phyloP scores from a whole-genome alignment of 768 basidiomycete genomes.

The Grammothele lineata region DNA sequence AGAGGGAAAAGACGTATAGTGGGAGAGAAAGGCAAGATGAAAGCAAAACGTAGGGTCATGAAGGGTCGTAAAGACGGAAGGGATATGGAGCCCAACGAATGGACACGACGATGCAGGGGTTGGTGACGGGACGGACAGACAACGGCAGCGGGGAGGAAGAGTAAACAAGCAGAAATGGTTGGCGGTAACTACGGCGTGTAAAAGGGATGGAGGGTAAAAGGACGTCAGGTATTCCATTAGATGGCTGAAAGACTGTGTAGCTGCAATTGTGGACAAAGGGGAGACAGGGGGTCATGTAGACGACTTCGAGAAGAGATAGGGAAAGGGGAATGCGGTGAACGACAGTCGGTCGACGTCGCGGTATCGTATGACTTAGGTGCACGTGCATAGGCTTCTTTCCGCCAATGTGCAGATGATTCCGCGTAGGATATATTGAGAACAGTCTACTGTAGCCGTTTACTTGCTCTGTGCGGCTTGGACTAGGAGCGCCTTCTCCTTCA shows the following conservation, averaged over 20 bases:
- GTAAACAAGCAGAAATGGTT: not conserved
- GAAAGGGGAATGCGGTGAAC: not conserved
- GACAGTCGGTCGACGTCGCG: not conserved
- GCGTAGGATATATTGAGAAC: no score
- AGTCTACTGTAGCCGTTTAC: constrained; percentile 4
- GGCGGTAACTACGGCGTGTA: not conserved
- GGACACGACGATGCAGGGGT: not conserved
- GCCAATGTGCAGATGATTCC: no score
- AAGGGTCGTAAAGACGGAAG: not conserved
- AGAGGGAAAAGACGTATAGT: no score
- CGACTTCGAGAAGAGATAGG: not conserved
- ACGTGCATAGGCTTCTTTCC: no score
- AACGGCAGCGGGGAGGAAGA: not conserved
- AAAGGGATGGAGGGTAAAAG: not conserved
- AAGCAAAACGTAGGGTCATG: no score
- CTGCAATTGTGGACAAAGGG: not conserved
- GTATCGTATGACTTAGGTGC: no score
- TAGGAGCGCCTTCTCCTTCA: constrained; percentile 69
- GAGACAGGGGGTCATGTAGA: not conserved
- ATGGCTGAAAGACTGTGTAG: constrained; percentile 1
- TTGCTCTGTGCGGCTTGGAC: constrained; percentile 19
- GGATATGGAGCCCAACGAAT: not conserved
- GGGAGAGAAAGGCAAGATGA: no score
- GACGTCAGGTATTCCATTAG: constrained; percentile 1
- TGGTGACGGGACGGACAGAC: not conserved